phyloP scores from a whole-genome alignment of 2,329 filamentous ascomycete species.

The Stagonosporopsis vannaccii region DNA sequence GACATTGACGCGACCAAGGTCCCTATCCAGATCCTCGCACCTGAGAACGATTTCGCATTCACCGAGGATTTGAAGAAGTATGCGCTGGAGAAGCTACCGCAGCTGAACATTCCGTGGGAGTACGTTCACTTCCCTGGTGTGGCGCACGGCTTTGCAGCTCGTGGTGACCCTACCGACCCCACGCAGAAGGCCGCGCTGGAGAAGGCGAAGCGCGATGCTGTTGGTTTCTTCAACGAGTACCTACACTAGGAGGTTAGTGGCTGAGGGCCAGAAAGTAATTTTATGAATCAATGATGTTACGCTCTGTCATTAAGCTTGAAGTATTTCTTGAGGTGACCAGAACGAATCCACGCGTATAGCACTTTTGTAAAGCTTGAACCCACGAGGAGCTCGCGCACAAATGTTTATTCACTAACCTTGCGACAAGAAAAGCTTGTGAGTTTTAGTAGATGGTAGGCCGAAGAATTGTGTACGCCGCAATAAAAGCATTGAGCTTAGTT shows the following conservation, averaged over 20 bases:
- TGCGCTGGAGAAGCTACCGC: slow-evolving; percentile 37
- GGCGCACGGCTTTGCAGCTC: slow-evolving; percentile 42
- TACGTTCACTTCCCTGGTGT: slow-evolving; percentile 46
- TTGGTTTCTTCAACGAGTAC: slow-evolving; percentile 44
- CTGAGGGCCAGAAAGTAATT: not conserved
- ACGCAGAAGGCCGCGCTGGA: slow-evolving; percentile 44
- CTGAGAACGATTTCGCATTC: slow-evolving; percentile 38
- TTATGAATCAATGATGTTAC: not conserved
- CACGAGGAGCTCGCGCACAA: too few relatives aligned
- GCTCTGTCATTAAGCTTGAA: too few relatives aligned
- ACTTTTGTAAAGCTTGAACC: too few relatives aligned
- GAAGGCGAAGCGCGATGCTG: slow-evolving; percentile 43
- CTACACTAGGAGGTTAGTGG: slow-evolving; percentile 31
- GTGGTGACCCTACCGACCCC: slow-evolving; percentile 35
- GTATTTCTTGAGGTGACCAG: not conserved
- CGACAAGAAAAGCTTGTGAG: not conserved
- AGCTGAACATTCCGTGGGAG: slow-evolving; percentile 41
- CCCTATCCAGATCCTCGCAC: slow-evolving; percentile 40
- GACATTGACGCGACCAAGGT: slow-evolving; percentile 44
- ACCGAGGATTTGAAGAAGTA: slow-evolving; percentile 43
- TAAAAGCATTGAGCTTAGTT: too few relatives aligned
- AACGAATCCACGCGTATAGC: not conserved
- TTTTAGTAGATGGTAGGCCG: too few relatives aligned
- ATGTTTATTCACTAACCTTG: not conserved
- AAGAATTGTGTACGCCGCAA: too few relatives aligned